Evolutionary conservation across 306 rosid genomes (phyloP), one percentile per base, ranked within the genome.

Genomic region (Potentilla sterilis): DNA sequence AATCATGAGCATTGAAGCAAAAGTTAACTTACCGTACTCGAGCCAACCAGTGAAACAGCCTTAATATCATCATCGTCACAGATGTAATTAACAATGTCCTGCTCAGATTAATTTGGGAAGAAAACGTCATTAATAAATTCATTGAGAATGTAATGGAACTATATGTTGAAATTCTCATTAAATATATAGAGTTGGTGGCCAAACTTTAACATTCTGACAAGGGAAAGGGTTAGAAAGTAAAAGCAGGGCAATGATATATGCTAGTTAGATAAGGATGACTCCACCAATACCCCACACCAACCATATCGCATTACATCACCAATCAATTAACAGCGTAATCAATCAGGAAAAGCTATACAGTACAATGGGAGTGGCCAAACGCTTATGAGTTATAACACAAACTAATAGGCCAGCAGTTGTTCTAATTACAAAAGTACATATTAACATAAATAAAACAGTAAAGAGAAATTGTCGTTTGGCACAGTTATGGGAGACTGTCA

Each of bases 51-150:
- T 7, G 93, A 87, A 70, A 91, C 80, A 43, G 92, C 93, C 83
- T 87, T 87, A 71, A 91, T 86, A 69, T 91, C 92, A 43, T 83
- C 90, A 37, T 91, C 93, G 72, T 88, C 90, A 51, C 96, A 88
- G 69, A 91, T 80, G 77, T 81, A 80, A 73, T 88, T 78, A 59
- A 86, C 80, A 63, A 87, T 69, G 43, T 89, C 93, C 93, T 91
- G 89, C 70, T 52, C 66, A 69, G 79, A 80, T 70, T 55, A 22
- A 65, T 75, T 70, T 72, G 44, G 51, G 70, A 70, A 24, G 24
- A 37, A 58, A 69, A 15, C 9, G 6, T 81, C 70, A 85, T 58
- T 44, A 9, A 70, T 47, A 52, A 35, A 69, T 49, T 12, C 28
- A 61, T 77, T 54, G 63, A 78, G 70, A 78, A 48, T 64, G 76